Base-by-base conservation (phyloP, 208 protist species). In the Acanthamoeba divionensis region DNA sequence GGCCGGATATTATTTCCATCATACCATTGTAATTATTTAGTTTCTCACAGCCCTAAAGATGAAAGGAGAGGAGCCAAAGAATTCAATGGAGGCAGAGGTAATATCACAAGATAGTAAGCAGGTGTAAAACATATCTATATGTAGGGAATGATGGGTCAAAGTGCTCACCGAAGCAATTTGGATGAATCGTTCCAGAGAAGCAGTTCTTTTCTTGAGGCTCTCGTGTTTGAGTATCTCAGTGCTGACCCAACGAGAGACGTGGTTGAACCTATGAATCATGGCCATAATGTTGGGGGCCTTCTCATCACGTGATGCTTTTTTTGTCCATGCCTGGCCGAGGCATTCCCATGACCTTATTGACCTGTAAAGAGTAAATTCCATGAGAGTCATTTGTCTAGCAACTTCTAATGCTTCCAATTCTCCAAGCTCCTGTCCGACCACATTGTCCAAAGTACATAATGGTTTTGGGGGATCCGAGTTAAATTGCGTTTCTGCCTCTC, bases 21-120 rank as follows among this genome's bases (percentile, higher is more conserved):
- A 44, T 89, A 6, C 45, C 80, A 29, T 89, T 89, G 80, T 89
- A 89, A 63, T 89, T 89, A 44, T 89, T 89, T n/a, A 89, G 36
- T 41, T 66, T 73, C 44, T 89, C 62, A 36, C 80, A 89, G 15
- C 33, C 80, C 80, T 86, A 45, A 4, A 5, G 5, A 5, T 41
- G 36, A 41, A 41, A 6, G 36, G n/a, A n/a, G n/a, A n/a, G n/a
- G n/a, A n/a, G n/a, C n/a, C n/a, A 60, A 60, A 24, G 52, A 60
- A 18, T 29, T 36, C 18, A 8, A 24, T 5, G 31, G 41, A 60
- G 1, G 36, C 71, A 63, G 29, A 55, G 15, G 4, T 38, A 15
- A 0, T n/a, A 21, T 62, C 26, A 26, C 4, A 18, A 82, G 8
- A 55, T 9, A 82, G 13, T 26, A 12, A 63, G 0, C 12, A 80